Base-by-base conservation (phyloP, 805 yeast genomes). In the Myxozyma melibiosi region DNA sequence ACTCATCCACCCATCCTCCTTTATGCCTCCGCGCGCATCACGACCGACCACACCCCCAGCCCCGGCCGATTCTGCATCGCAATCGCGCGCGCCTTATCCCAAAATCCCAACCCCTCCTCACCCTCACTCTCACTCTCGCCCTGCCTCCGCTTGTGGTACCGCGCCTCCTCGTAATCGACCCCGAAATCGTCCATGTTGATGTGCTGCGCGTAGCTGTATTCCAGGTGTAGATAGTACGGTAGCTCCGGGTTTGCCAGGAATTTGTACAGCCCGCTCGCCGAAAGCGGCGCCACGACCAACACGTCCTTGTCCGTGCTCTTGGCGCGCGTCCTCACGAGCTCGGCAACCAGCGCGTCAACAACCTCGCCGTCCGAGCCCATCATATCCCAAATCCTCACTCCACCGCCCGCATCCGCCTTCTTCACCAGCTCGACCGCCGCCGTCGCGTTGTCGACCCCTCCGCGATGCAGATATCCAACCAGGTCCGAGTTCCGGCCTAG, bases 351-450 rank as follows among this genome's bases (percentile, higher is more conserved):
- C 20, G 62, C 53, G 1, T 55, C 50, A 2, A 80, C 65, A 3
- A 65, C 52, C 1, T 61, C 67, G 1, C 48, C 39, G 5, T 73
- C 73, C 1, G 76, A 66, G 0, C 86, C 85, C 81, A 79, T 80
- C 18, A 81, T 69, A 63, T 82, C 85, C n/a, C 75, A 62, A 0
- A 73, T 65, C 16, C 68, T 66, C 3, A 63, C 51, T 3, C 57
- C 58, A 0, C 46, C n/a, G 6, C 9, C n/a, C 18, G 24, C 28
- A 18, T n/a, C 31, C 8, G 53, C 28, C 20, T 31, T 33, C 7
- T 11, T 13, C 11, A 28, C 46, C 16, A 33, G 13, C 3, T 24
- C 45, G 25, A 33, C 14, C 8, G 61, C 59, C 16, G 42, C 45
- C 33, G 51, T 51, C 4, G 25, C 51, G 22, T 62, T 57, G 9